A percentile compares a stretch with the other conserved stretches of the same genome.
These are phyloP conservation scores for Alectoria sarmentosa DNA, from an alignment of 495 filamentous ascomycete species.

Conservation along the genomic window DNA sequence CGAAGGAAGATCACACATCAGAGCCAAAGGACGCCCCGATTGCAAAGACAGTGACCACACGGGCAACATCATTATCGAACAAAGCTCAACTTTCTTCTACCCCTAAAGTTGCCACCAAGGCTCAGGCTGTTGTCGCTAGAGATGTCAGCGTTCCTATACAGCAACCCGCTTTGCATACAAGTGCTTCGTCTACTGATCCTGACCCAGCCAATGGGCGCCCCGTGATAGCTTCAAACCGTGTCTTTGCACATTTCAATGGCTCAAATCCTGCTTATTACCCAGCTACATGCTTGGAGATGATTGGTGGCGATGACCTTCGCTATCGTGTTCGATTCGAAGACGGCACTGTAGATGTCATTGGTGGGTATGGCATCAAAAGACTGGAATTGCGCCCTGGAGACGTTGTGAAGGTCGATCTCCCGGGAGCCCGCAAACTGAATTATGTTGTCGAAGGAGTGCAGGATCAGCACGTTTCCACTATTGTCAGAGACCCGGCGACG, in stretches of 20 bases:
- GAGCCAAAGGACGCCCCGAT: not conserved
- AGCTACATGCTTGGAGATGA: slow-evolving; percentile 42
- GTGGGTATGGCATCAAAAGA: slow-evolving; percentile 32
- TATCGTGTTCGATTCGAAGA: slow-evolving; percentile 46
- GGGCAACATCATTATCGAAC: not conserved
- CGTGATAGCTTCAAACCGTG: slow-evolving; percentile 39
- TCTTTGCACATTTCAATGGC: slow-evolving; percentile 46
- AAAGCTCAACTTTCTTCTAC: not conserved
- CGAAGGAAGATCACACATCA: not conserved
- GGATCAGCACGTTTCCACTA: slow-evolving; percentile 27
- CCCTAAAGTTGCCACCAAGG: not conserved
- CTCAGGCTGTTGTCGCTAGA: not conserved
- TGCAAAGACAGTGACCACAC: not conserved
- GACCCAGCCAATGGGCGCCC: not conserved
- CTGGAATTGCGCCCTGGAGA: slow-evolving; percentile 45
- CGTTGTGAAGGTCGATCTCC: slow-evolving; percentile 46
- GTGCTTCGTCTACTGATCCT: not conserved
- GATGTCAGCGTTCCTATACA: not conserved
- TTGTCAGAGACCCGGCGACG: slow-evolving; percentile 12
- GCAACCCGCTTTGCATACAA: not conserved
- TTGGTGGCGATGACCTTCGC: slow-evolving; percentile 35
- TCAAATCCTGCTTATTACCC: slow-evolving; percentile 44
- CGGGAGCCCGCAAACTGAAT: slow-evolving; percentile 38
- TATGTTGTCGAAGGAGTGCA: slow-evolving; percentile 42
- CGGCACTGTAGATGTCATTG: slow-evolving; percentile 35